These are phyloP conservation scores for Ceriops zippeliana DNA, from an alignment of 345 rosid genomes.

Conservation along the genomic window DNA sequence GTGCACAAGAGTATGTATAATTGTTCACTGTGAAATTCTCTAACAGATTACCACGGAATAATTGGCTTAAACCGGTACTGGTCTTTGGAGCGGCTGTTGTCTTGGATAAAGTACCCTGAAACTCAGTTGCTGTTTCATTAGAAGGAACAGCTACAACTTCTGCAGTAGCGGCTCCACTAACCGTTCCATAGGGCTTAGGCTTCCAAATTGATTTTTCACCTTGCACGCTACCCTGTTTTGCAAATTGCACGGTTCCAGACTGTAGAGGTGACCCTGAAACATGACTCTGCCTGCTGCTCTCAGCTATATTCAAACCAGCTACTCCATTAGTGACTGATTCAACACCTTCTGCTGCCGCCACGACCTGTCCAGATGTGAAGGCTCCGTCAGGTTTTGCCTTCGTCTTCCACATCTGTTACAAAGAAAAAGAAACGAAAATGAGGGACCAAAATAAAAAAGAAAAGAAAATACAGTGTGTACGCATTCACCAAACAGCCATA, in stretches of 20 bases:
- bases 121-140: slow-evolving; percentile 17
- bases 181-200: slow-evolving; percentile 56
- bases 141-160: slow-evolving; percentile 27
- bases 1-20: slow-evolving; percentile 57
- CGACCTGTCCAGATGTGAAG: slow-evolving; percentile 24
- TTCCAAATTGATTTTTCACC: slow-evolving; percentile 41
- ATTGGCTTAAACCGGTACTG: slow-evolving; percentile 40
- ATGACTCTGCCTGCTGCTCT: slow-evolving; percentile 28
- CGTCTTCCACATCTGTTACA: slow-evolving; percentile 31
- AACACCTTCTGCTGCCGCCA: slow-evolving; percentile 5
- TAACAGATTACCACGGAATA: slow-evolving; percentile 43
- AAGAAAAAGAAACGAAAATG: background rate
- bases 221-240: slow-evolving; percentile 12
- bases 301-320: slow-evolving; percentile 48
- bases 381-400: slow-evolving; percentile 21
- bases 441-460: too few relatives aligned
- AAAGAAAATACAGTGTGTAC: too few relatives aligned
- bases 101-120: slow-evolving; percentile 20
- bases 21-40: slow-evolving; percentile 65
- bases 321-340: slow-evolving; percentile 40
- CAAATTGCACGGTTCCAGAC: slow-evolving; percentile 18
- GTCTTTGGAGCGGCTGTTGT: slow-evolving; percentile 21
- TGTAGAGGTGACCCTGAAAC: slow-evolving; percentile 17
- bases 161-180: slow-evolving; percentile 33
- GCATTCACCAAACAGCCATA: background rate